Conservation (phyloP, 352 stramenopile genomes). For the Phytophthora macrochlamydospora region DNA sequence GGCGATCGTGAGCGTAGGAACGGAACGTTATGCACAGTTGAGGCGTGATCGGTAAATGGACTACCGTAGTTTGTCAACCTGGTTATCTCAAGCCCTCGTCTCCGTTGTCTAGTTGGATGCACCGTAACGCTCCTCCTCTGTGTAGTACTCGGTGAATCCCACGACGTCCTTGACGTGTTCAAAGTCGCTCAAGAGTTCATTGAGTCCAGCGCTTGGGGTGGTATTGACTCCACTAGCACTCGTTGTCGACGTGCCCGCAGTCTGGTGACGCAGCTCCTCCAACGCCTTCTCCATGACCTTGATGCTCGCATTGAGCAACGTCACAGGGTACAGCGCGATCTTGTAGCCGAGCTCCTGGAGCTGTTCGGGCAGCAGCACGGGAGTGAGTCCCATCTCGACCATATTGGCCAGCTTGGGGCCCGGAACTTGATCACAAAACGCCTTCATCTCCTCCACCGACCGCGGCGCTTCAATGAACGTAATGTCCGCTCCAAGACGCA, state of each 20-base stretch:
- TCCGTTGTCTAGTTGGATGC: neutral
- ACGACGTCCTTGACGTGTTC: constrained; percentile 91
- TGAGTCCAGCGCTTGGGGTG: constrained; percentile 47
- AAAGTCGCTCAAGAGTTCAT: constrained; percentile 90
- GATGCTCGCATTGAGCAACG: constrained; percentile 92
- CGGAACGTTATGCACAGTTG: too few relatives aligned
- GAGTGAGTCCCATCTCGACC: constrained; percentile 93
- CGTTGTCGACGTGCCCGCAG: neutral
- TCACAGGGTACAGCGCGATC: constrained; percentile 93
- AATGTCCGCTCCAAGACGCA: constrained; percentile 90
- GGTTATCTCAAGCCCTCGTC: neutral
- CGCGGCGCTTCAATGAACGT: constrained; percentile 95
- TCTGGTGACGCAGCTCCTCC: constrained; percentile 73
- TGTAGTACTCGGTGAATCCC: constrained; percentile 91
- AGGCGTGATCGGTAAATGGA: neutral
- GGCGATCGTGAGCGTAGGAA: too few relatives aligned
- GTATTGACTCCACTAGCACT: constrained; percentile 19
- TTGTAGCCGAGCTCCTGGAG: constrained; percentile 93
- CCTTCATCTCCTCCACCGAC: constrained; percentile 91
- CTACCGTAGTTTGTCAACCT: neutral
- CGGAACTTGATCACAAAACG: constrained; percentile 89
- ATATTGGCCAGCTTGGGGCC: constrained; percentile 95
- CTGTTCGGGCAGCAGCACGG: constrained; percentile 81
- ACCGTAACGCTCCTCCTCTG: constrained; percentile 65
- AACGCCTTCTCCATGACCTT: constrained; percentile 92